These are phyloP conservation scores for Magnolia changhungtana DNA, from an alignment of 164 flowering plant genomes.

Conservation along the genomic window DNA sequence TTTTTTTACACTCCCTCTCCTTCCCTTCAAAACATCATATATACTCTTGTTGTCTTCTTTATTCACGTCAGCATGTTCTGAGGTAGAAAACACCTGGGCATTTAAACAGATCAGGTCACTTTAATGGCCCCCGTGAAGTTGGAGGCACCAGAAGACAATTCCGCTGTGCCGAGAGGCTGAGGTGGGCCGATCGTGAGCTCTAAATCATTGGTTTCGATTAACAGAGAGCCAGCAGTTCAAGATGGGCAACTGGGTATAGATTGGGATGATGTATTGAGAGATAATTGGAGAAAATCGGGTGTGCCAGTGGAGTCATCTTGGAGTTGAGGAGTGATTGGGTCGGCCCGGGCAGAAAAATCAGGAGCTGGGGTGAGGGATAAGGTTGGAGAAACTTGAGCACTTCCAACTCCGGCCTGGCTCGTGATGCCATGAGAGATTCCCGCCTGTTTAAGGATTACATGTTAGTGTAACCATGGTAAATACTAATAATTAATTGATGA, in stretches of 20 bases:
- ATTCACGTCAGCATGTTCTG: background rate
- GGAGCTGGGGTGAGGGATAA: constrained; percentile 5
- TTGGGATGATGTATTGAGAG: background rate
- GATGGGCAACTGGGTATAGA: background rate
- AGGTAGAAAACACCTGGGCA: background rate
- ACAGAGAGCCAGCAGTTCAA: constrained; percentile 1
- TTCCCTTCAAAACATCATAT: too few relatives aligned
- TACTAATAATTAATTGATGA: background rate
- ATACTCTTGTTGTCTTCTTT: background rate
- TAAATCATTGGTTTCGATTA: constrained; percentile 13
- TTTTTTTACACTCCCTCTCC: too few relatives aligned
- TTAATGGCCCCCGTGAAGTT: constrained; percentile 13
- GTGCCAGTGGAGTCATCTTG: background rate
- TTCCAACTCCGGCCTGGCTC: background rate
- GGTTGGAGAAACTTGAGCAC: background rate
- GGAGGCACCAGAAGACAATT: constrained; percentile 6
- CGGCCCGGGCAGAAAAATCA: background rate
- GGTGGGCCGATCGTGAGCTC: constrained; percentile 20
- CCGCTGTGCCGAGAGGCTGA: background rate
- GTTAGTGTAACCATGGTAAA: background rate
- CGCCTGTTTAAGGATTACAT: background rate
- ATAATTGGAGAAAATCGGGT: constrained; percentile 5
- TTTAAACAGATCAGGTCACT: constrained; percentile 12
- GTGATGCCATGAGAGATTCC: background rate
- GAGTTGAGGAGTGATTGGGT: background rate